A percentile compares a stretch with the other conserved stretches of the same genome.
Evolutionary conservation across 495 filamentous ascomycete genomes (phyloP).

Genomic region (Hypoxylon lenormandii): DNA sequence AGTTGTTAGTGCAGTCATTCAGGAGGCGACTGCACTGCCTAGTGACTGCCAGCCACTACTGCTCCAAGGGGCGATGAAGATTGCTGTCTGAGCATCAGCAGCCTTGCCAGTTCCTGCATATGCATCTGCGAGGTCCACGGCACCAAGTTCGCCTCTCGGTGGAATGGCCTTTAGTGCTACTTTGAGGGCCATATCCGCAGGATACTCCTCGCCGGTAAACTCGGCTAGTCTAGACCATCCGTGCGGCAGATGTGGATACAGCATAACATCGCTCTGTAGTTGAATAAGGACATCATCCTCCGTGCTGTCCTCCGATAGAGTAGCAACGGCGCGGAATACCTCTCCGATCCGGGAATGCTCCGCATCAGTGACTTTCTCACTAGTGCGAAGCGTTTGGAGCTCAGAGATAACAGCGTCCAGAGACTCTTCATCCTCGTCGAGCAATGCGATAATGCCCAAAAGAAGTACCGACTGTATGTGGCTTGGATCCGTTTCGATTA

Average conservation of each 20-base stretch:
- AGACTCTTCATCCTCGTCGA: slow-evolving; percentile 81
- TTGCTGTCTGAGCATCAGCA: slow-evolving; percentile 78
- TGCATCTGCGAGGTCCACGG: slow-evolving; percentile 76
- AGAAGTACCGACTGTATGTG: slow-evolving; percentile 83
- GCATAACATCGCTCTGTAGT: slow-evolving; percentile 77
- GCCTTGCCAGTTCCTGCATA: slow-evolving; percentile 78
- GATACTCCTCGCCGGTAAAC: slow-evolving; percentile 63
- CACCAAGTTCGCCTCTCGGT: slow-evolving; percentile 73
- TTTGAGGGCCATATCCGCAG: slow-evolving; percentile 82
- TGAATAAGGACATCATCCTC: slow-evolving; percentile 61
- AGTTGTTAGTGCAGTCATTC: slow-evolving; percentile 16
- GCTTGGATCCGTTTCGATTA: slow-evolving; percentile 75
- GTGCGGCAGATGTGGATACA: slow-evolving; percentile 76
- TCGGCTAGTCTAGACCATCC: slow-evolving; percentile 80
- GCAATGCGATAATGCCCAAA: slow-evolving; percentile 81
- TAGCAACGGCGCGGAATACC: slow-evolving; percentile 59
- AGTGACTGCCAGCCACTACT: slow-evolving; percentile 70
- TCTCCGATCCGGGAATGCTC: slow-evolving; percentile 64
- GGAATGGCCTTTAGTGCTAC: slow-evolving; percentile 79
- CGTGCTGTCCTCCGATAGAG: slow-evolving; percentile 48
- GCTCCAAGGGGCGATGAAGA: slow-evolving; percentile 86
- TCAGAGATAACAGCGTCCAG: slow-evolving; percentile 84
- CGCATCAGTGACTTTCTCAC: slow-evolving; percentile 60
- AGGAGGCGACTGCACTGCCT: slow-evolving; percentile 47
- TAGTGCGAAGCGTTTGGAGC: slow-evolving; percentile 75